Evolutionary conservation across 768 basidiomycete species (phyloP).

Genomic region (Suillus cothurnatus): DNA sequence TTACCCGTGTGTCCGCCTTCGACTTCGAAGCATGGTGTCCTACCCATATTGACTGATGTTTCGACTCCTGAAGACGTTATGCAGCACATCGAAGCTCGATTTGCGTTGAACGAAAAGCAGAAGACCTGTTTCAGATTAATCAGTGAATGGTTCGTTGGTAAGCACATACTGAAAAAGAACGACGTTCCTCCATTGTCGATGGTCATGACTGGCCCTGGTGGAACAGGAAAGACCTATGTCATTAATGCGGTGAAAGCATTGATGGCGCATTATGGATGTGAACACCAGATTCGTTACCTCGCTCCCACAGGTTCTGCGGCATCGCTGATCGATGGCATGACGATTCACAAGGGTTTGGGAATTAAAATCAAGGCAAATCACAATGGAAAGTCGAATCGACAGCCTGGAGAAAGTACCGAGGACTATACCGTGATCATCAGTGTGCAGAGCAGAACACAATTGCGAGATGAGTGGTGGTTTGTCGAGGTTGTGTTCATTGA

Average conservation of each 20-base stretch:
- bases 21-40: too few species aligned
- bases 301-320: conserved; percentile 37
- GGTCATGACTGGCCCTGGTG: conserved; percentile 32
- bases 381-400: conserved; percentile 18
- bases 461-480: conserved; percentile 26
- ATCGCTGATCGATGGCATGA: conserved; percentile 29
- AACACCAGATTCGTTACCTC: conserved; percentile 25
- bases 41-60: too few species aligned
- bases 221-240: conserved; percentile 37
- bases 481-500: conserved; percentile 32
- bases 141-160: too few species aligned
- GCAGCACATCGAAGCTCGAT: too few species aligned
- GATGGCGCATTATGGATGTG: conserved; percentile 6
- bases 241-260: too few species aligned
- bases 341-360: conserved; percentile 28
- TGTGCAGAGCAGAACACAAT: conserved; percentile 14
- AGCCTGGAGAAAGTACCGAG: conserved; percentile 12
- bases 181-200: too few species aligned
- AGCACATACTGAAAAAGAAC: too few species aligned
- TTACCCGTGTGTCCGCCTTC: too few species aligned
- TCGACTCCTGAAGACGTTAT: too few species aligned
- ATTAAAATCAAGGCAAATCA: conserved; percentile 18
- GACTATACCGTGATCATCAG: conserved; percentile 19
- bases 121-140: too few species aligned
- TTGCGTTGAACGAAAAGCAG: too few species aligned